Percentiles rank a stretch among this genome's conserved stretches.
Conservation (phyloP, 2,329 filamentous ascomycete species). For the Huntiella bhutanensis region DNA sequence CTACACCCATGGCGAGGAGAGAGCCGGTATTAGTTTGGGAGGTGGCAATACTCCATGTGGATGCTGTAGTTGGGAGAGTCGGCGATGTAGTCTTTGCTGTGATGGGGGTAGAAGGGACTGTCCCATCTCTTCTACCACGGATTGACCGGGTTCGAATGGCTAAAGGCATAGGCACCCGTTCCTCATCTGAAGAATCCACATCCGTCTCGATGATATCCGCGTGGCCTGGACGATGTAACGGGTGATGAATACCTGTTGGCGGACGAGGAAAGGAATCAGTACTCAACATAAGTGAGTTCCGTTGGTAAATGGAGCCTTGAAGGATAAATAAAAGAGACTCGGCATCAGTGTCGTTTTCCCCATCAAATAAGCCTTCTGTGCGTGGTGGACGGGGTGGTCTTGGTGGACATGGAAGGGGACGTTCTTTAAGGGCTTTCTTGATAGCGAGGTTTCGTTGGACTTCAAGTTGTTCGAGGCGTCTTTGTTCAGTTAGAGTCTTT, state of each 20-base stretch:
- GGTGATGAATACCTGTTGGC: neutral
- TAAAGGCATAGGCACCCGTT: slow-evolving; percentile 4
- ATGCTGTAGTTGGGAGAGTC: neutral
- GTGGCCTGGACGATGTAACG: neutral
- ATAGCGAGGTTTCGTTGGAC: slow-evolving; percentile 6
- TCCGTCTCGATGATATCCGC: slow-evolving; percentile 4
- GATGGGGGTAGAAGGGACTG: neutral
- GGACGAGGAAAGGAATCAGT: neutral
- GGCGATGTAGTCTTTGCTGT: neutral
- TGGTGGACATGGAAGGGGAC: neutral
- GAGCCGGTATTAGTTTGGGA: neutral
- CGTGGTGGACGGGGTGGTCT: neutral
- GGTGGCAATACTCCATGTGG: slow-evolving; percentile 2
- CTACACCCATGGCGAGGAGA: neutral
- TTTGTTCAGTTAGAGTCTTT: neutral
- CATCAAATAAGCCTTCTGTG: slow-evolving; percentile 1
- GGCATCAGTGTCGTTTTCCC: slow-evolving; percentile 1
- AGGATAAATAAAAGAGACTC: slow-evolving; percentile 7
- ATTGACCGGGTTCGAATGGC: slow-evolving; percentile 1
- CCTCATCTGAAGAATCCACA: slow-evolving; percentile 4
- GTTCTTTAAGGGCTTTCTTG: slow-evolving; percentile 1
- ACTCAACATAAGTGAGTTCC: slow-evolving; percentile 1
- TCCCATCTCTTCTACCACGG: neutral
- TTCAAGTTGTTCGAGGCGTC: slow-evolving; percentile 2
- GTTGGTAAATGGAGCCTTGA: neutral